Percentiles rank a stretch among this genome's conserved stretches.
phyloP scores from a whole-genome alignment of 805 yeast species.

The Barnettozyma botsteinii region DNA sequence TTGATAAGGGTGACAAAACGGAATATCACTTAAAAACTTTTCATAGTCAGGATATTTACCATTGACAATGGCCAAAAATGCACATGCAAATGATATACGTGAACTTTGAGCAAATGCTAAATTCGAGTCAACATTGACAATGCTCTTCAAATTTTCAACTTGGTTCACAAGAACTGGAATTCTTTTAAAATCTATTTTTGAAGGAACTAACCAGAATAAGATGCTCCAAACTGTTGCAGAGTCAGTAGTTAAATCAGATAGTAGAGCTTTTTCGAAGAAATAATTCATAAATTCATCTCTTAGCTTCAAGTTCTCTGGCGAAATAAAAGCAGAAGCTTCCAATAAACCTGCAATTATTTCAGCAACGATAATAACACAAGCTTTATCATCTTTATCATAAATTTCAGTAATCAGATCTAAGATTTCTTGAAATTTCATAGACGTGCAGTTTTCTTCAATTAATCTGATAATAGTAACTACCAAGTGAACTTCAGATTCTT shows the following conservation, averaged over 20 bases:
- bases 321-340: conserved; percentile 40
- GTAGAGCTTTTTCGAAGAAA: conserved; percentile 42
- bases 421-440: conserved; percentile 45
- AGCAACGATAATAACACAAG: conserved; percentile 67
- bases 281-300: conserved; percentile 43
- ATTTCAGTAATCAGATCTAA: conserved; percentile 41
- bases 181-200: conserved; percentile 63
- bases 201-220: conserved; percentile 67
- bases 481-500: conserved; percentile 57
- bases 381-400: conserved; percentile 63
- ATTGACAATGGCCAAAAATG: conserved; percentile 42
- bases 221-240: conserved; percentile 69
- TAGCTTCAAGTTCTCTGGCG: conserved; percentile 25
- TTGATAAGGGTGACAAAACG: conserved; percentile 59
- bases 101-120: conserved; percentile 64
- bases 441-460: conserved; percentile 38
- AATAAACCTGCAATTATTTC: conserved; percentile 67
- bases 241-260: conserved; percentile 65
- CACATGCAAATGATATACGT: conserved; percentile 48
- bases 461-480: conserved; percentile 46
- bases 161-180: conserved; percentile 44
- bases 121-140: conserved; percentile 43
- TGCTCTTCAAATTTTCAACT: conserved; percentile 38
- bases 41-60: conserved; percentile 53
- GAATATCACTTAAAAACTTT: conserved; percentile 36